phyloP scores from a whole-genome alignment of 768 basidiomycete species.

The Phlebiopsis gigantea region DNA sequence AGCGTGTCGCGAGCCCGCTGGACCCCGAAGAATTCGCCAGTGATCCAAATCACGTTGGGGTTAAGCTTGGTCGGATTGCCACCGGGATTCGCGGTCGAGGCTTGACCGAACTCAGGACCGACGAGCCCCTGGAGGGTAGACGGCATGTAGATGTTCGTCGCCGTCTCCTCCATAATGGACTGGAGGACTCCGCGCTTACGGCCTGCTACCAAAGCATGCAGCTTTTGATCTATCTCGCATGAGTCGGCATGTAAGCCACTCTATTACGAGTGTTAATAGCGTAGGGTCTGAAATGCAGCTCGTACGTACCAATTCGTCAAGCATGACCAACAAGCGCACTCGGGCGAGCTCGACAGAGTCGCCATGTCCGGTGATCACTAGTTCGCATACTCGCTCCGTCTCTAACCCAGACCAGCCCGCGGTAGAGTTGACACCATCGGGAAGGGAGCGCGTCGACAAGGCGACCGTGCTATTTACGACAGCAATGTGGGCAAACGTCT shows the following conservation, averaged over 20 bases:
- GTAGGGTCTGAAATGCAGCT: constrained; percentile 5
- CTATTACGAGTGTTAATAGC: constrained; percentile 32
- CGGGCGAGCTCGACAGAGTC: constrained; percentile 91
- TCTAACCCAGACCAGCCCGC: constrained; percentile 89
- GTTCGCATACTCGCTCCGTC: constrained; percentile 89
- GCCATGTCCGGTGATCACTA: constrained; percentile 83
- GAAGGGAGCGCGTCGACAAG: constrained; percentile 69
- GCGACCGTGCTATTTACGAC: constrained; percentile 84
- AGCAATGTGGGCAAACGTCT: constrained; percentile 89
- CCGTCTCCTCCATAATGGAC: constrained; percentile 93
- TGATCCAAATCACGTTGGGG: constrained; percentile 87
- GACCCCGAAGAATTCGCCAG: constrained; percentile 95
- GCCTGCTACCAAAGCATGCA: constrained; percentile 88
- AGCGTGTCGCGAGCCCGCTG: constrained; percentile 95
- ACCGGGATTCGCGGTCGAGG: constrained; percentile 35
- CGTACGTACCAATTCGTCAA: constrained; percentile 84
- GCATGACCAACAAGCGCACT: constrained; percentile 85
- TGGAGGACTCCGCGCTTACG: constrained; percentile 85
- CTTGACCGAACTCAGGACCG: constrained; percentile 50
- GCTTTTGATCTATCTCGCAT: constrained; percentile 92
- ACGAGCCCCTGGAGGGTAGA: constrained; percentile 84
- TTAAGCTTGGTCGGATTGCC: constrained; percentile 42
- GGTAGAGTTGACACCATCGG: constrained; percentile 69
- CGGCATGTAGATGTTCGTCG: constrained; percentile 94
- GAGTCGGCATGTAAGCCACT: constrained; percentile 87